phyloP scores from a whole-genome alignment of 73 alveolate genomes.

The Paramecium pentaurelia region DNA sequence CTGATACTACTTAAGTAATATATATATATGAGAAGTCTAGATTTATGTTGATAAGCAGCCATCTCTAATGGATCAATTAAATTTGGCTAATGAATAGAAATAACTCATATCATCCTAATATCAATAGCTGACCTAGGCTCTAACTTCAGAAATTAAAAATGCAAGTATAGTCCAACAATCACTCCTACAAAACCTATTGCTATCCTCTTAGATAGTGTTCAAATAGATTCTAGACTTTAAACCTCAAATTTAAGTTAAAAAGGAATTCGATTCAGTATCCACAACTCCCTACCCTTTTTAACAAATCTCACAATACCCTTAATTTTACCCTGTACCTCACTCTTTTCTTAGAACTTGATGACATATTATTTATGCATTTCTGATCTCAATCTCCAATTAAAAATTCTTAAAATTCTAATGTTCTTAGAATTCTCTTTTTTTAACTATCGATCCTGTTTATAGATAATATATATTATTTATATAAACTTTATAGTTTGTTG shows the following conservation, averaged over 20 bases:
- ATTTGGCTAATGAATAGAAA: background rate
- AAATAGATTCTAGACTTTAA: background rate
- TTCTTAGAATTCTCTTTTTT: background rate
- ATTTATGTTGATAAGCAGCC: background rate
- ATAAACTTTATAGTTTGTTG: background rate
- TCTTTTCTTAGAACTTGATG: background rate
- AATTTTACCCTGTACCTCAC: background rate
- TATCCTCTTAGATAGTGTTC: background rate
- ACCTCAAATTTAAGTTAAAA: background rate
- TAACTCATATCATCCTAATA: background rate
- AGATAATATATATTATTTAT: background rate
- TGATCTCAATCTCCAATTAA: background rate
- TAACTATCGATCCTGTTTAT: background rate
- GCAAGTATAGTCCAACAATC: background rate
- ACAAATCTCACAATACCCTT: background rate
- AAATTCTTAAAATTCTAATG: background rate
- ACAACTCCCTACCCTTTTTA: background rate
- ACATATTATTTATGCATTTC: background rate
- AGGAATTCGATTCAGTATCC: background rate
- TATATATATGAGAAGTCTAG: background rate
- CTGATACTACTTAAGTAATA: background rate
- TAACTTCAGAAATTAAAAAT: background rate
- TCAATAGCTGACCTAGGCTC: background rate
- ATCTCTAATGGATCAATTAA: background rate
- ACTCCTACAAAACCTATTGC: background rate